These are phyloP conservation scores for Phyllosticta ampelicida DNA, from an alignment of 2,329 filamentous ascomycete genomes.

Conservation along the genomic window DNA sequence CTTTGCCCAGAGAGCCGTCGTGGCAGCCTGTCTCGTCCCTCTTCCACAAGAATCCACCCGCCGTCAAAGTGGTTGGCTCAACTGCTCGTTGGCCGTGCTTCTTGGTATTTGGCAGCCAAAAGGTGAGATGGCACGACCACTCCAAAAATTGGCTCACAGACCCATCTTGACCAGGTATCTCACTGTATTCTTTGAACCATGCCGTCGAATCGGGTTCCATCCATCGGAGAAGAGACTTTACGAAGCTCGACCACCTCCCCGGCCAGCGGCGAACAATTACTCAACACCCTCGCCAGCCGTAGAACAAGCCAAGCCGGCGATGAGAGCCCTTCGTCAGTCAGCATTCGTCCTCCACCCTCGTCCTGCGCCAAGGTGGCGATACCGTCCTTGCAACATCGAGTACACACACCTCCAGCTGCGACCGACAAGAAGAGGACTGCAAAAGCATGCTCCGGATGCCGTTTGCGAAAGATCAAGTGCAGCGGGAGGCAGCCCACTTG, in stretches of 20 bases:
- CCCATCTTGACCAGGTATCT: background rate
- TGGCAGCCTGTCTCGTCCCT: background rate
- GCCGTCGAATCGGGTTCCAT: background rate
- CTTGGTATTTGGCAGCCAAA: background rate
- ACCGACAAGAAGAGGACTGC: constrained; percentile 18
- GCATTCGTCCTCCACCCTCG: background rate
- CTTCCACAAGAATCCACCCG: background rate
- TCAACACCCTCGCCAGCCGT: background rate
- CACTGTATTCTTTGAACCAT: background rate
- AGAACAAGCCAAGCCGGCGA: background rate
- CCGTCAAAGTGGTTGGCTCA: background rate
- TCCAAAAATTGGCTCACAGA: background rate
- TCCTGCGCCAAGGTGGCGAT: constrained; percentile 17
- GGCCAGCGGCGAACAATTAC: background rate
- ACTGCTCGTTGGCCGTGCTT: background rate
- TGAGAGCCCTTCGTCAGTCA: background rate
- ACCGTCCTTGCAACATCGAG: constrained; percentile 17
- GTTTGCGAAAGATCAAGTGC: constrained; percentile 28
- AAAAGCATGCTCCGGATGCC: constrained; percentile 25
- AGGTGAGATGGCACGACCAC: background rate
- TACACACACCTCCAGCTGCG: constrained; percentile 12
- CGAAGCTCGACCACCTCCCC: background rate
- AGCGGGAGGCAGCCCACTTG: constrained; percentile 25
- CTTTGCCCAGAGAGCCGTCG: background rate
- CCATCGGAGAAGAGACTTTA: background rate